Evolutionary conservation across 2,329 filamentous ascomycete species (phyloP).

Genomic region (Zymoseptoria crescenta): DNA sequence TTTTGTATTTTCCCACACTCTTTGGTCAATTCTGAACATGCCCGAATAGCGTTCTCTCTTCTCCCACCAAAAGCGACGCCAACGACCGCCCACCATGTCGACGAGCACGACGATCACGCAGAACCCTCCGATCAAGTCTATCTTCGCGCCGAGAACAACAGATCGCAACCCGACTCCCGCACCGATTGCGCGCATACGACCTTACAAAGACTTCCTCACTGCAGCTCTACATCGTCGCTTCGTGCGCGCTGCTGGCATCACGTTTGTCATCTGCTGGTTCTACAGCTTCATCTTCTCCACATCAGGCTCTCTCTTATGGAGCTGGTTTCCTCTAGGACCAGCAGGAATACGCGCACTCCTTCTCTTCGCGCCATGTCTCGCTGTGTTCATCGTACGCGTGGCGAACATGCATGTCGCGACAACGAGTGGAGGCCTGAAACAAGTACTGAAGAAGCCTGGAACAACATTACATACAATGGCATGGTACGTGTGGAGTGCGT

Average conservation of each 20-base stretch:
- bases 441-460: slow-evolving; percentile 1
- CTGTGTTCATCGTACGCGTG: slow-evolving; percentile 78
- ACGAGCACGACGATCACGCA: not conserved
- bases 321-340: slow-evolving; percentile 73
- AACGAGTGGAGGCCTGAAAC: slow-evolving; percentile 31
- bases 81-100: not conserved
- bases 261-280: slow-evolving; percentile 67
- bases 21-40: not conserved
- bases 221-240: slow-evolving; percentile 83
- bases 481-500: slow-evolving; percentile 72
- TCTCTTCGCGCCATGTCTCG: slow-evolving; percentile 67
- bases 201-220: slow-evolving; percentile 85
- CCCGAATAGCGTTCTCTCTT: not conserved
- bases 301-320: slow-evolving; percentile 44
- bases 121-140: not conserved
- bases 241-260: slow-evolving; percentile 63
- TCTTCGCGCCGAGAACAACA: slow-evolving; percentile 5
- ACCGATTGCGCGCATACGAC: slow-evolving; percentile 43
- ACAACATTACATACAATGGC: slow-evolving; percentile 46
- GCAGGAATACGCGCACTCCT: slow-evolving; percentile 66
- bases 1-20: not conserved
- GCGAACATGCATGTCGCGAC: slow-evolving; percentile 35
- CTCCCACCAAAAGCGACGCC: not conserved
- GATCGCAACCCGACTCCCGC: slow-evolving; percentile 16
- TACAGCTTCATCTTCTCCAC: slow-evolving; percentile 40